phyloP scores from a whole-genome alignment of 2,329 filamentous ascomycete species.

The Sarocladium strictum region DNA sequence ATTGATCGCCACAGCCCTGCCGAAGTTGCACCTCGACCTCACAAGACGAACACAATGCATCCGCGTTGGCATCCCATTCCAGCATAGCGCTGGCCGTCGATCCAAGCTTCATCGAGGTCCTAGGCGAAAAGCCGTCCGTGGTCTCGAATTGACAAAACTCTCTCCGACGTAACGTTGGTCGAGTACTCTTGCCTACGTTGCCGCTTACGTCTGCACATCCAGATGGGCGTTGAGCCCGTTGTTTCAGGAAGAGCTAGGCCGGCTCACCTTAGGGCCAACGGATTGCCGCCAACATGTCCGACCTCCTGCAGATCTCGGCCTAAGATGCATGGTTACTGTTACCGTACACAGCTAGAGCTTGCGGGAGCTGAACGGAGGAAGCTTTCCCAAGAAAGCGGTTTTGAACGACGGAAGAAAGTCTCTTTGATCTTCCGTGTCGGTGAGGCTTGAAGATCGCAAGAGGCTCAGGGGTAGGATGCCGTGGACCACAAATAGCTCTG shows the following conservation, averaged over 20 bases:
- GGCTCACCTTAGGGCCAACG: not conserved
- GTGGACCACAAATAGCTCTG: not conserved
- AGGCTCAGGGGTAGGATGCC: not conserved
- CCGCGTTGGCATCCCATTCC: not conserved
- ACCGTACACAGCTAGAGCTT: too few relatives aligned
- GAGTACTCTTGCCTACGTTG: not conserved
- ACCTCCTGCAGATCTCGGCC: not conserved
- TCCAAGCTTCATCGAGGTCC: not conserved
- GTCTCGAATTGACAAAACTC: not conserved
- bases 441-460: not conserved
- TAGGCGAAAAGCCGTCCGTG: too few relatives aligned
- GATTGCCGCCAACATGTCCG: not conserved
- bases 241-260: conserved; percentile 1
- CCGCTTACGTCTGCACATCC: not conserved
- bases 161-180: not conserved
- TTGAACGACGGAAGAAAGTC: too few relatives aligned
- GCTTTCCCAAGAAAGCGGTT: too few relatives aligned
- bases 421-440: not conserved
- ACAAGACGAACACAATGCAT: too few relatives aligned
- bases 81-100: not conserved
- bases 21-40: too few relatives aligned
- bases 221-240: not conserved
- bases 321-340: too few relatives aligned
- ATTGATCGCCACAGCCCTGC: too few relatives aligned
- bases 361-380: too few relatives aligned